Conservation (phyloP, 306 rosid species). For the Fagus crenata region DNA sequence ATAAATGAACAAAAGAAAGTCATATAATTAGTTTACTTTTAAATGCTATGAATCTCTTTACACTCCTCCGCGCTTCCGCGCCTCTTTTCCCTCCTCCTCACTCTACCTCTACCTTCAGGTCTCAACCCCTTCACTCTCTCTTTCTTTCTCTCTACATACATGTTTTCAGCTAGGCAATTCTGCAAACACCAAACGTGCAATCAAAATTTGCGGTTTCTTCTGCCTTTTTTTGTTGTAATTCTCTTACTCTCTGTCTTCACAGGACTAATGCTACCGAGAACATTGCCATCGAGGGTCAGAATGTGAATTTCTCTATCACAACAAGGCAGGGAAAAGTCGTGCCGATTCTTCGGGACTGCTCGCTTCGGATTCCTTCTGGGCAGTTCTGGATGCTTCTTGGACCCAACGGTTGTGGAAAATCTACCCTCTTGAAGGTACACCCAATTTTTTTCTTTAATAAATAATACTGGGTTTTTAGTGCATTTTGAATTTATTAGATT, state of each 20-base stretch:
- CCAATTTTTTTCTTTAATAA: background rate
- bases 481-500: background rate
- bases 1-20: no score
- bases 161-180: conserved; percentile 35
- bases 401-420: conserved; percentile 87
- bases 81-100: conserved; percentile 40
- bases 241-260: conserved; percentile 7
- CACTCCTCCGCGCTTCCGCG: conserved; percentile 33
- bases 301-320: conserved; percentile 56
- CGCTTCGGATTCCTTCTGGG: conserved; percentile 72
- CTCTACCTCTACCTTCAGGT: conserved; percentile 33
- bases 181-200: conserved; percentile 23
- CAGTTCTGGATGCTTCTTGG: conserved; percentile 96
- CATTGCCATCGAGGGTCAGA: conserved; percentile 62
- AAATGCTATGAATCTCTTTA: conserved; percentile 40
- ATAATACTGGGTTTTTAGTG: background rate
- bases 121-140: background rate
- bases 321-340: conserved; percentile 46
- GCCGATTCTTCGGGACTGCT: conserved; percentile 67
- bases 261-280: conserved; percentile 41
- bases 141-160: background rate
- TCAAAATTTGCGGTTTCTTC: background rate
- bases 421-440: conserved; percentile 79
- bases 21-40: background rate
- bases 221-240: background rate